Percentiles rank a stretch among this genome's conserved stretches.
These are phyloP conservation scores for Colletotrichum echinochloae DNA, from an alignment of 2,329 filamentous ascomycete species.

Conservation along the genomic window DNA sequence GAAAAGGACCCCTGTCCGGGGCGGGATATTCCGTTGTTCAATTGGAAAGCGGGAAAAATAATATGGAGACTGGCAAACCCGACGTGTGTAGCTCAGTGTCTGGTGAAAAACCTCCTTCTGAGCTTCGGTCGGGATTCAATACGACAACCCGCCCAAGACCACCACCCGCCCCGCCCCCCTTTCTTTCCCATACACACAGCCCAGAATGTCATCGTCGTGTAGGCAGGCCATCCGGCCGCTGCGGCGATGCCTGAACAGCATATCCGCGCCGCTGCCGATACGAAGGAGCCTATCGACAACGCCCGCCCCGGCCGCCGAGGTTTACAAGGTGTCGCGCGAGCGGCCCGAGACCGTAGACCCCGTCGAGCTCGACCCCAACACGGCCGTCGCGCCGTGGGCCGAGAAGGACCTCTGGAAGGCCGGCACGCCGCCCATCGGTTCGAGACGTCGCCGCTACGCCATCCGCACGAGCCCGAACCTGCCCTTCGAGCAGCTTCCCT, in stretches of 20 bases:
- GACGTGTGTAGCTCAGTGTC: conserved; percentile 25
- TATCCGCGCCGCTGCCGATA: conserved; percentile 46
- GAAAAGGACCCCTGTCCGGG: conserved; percentile 21
- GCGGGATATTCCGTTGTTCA: conserved; percentile 39
- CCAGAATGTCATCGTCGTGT: conserved; percentile 66
- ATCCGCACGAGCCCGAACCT: conserved; percentile 73
- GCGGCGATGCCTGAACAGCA: conserved; percentile 64
- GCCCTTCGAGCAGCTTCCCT: conserved; percentile 93
- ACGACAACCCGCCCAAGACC: conserved; percentile 11
- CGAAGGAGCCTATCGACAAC: conserved; percentile 49
- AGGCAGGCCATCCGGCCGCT: conserved; percentile 70
- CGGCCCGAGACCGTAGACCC: conserved; percentile 46
- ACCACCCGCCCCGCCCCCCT: conserved; percentile 11
- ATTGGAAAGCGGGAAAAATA: conserved; percentile 38
- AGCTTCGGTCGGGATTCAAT: conserved; percentile 15
- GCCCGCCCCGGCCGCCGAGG: conserved; percentile 49
- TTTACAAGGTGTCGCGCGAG: conserved; percentile 42
- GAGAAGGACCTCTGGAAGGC: conserved; percentile 77
- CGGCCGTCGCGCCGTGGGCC: conserved; percentile 72
- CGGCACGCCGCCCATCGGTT: conserved; percentile 81
- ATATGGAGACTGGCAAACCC: conserved; percentile 38
- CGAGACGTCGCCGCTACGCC: conserved; percentile 83
- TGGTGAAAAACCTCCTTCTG: conserved; percentile 27
- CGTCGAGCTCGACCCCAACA: conserved; percentile 71
- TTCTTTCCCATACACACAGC: conserved; percentile 17